phyloP scores from a whole-genome alignment of 2,329 filamentous ascomycete species.

The Penicillium palitans region DNA sequence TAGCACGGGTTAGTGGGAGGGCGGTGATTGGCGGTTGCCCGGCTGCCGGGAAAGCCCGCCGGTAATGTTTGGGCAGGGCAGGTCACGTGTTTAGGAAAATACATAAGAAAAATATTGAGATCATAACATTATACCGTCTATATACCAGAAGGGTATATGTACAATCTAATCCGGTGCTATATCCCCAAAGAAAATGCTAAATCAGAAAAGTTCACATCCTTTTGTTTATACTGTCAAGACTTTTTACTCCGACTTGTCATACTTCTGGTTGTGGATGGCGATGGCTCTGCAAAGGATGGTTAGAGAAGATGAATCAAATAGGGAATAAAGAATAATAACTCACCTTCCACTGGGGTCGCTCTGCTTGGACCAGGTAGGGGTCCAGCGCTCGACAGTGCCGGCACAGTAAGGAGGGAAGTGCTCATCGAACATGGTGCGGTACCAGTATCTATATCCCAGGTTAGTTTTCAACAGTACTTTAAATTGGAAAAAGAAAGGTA shows the following conservation, averaged over 20 bases:
- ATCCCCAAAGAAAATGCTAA: slow-evolving; percentile 16
- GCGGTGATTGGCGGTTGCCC: slow-evolving; percentile 36
- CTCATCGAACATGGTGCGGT: slow-evolving; percentile 97
- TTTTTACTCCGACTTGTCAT: slow-evolving; percentile 52
- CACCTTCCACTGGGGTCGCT: slow-evolving; percentile 90
- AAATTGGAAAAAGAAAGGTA: background rate
- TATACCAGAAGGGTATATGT: slow-evolving; percentile 20
- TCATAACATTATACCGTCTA: slow-evolving; percentile 12
- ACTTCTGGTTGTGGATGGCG: slow-evolving; percentile 72
- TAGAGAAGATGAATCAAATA: slow-evolving; percentile 5
- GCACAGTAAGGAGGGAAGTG: slow-evolving; percentile 93
- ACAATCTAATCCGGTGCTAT: slow-evolving; percentile 31
- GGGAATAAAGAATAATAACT: slow-evolving; percentile 23
- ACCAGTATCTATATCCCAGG: slow-evolving; percentile 72
- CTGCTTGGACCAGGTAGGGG: slow-evolving; percentile 95
- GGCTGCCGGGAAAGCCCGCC: slow-evolving; percentile 41
- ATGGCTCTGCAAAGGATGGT: slow-evolving; percentile 62
- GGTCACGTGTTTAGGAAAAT: background rate
- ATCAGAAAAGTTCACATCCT: slow-evolving; percentile 19
- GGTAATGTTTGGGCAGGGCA: slow-evolving; percentile 5
- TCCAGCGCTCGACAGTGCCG: slow-evolving; percentile 92
- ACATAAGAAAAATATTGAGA: background rate
- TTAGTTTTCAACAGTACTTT: slow-evolving; percentile 15
- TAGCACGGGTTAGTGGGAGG: slow-evolving; percentile 35
- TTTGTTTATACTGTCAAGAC: slow-evolving; percentile 17